A percentile compares a stretch with the other conserved stretches of the same genome.
phyloP scores from a whole-genome alignment of 2,329 filamentous ascomycete genomes.

The Didymella keratinophila region DNA sequence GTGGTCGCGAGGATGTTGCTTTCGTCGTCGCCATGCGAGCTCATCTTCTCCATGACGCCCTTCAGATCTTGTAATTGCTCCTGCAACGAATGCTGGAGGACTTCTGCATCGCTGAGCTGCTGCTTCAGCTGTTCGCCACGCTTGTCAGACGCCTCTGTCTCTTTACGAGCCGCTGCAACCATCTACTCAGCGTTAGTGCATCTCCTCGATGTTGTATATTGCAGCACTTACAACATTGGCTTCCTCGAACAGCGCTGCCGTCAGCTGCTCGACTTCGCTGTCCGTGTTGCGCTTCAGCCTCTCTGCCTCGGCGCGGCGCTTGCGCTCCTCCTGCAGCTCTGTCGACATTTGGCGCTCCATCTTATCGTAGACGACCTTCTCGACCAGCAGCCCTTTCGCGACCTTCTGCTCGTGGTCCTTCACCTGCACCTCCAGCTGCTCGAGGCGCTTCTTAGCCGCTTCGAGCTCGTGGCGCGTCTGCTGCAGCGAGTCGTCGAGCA shows the following conservation, averaged over 20 bases:
- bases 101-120: slow-evolving; percentile 86
- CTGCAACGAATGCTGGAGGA: slow-evolving; percentile 85
- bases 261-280: slow-evolving; percentile 87
- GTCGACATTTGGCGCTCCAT: slow-evolving; percentile 52
- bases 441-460: slow-evolving; percentile 70
- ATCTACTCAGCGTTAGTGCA: slow-evolving; percentile 62
- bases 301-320: slow-evolving; percentile 54
- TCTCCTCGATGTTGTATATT: neutral
- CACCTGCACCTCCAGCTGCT: slow-evolving; percentile 72
- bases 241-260: slow-evolving; percentile 94
- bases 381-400: slow-evolving; percentile 76
- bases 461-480: slow-evolving; percentile 85
- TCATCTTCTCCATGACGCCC: slow-evolving; percentile 88
- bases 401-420: slow-evolving; percentile 75
- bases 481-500: slow-evolving; percentile 85
- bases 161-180: slow-evolving; percentile 87
- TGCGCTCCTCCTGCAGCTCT: slow-evolving; percentile 54
- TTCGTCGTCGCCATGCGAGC: slow-evolving; percentile 74
- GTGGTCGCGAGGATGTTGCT: slow-evolving; percentile 69
- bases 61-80: slow-evolving; percentile 94
- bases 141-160: slow-evolving; percentile 80
- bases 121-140: slow-evolving; percentile 87
- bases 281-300: slow-evolving; percentile 87
- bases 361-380: slow-evolving; percentile 73
- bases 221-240: slow-evolving; percentile 75